phyloP scores from a whole-genome alignment of 352 stramenopile genomes.

The Pythium apleroticum region DNA sequence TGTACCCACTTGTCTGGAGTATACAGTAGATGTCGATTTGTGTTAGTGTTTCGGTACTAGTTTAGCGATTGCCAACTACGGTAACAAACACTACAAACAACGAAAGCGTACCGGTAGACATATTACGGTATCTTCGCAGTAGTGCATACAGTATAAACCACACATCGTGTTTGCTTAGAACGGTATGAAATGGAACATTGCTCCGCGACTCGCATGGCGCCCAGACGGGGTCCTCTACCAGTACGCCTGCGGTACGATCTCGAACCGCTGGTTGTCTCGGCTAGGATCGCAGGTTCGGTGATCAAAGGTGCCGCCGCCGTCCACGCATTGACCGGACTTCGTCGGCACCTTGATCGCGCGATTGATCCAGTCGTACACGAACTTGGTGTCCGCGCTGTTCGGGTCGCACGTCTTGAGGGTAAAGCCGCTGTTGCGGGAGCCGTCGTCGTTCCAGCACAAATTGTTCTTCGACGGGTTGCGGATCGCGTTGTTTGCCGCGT shows the following conservation, averaged over 20 bases:
- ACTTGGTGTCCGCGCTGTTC: background rate
- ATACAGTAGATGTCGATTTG: too few species aligned
- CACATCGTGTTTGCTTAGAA: too few species aligned
- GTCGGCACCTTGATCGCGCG: background rate
- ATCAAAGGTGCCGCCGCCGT: background rate
- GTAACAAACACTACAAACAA: too few species aligned
- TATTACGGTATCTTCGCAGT: too few species aligned
- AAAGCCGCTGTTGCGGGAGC: background rate
- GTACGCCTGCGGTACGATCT: background rate
- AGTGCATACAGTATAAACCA: too few species aligned
- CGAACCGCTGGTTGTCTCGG: background rate
- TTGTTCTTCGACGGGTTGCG: background rate
- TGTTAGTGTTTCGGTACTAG: too few species aligned
- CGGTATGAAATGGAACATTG: too few species aligned
- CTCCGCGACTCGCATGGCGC: too few species aligned
- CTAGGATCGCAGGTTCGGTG: background rate
- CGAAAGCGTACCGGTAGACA: too few species aligned
- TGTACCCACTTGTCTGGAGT: too few species aligned
- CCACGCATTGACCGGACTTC: background rate
- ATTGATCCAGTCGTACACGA: background rate
- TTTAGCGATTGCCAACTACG: too few species aligned
- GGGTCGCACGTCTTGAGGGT: background rate
- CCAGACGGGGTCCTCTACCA: too few species aligned
- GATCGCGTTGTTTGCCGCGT: background rate
- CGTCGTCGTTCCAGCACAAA: background rate